These are phyloP conservation scores for Nicotiana noctiflora DNA, from an alignment of 257 asterid species.

Conservation along the genomic window DNA sequence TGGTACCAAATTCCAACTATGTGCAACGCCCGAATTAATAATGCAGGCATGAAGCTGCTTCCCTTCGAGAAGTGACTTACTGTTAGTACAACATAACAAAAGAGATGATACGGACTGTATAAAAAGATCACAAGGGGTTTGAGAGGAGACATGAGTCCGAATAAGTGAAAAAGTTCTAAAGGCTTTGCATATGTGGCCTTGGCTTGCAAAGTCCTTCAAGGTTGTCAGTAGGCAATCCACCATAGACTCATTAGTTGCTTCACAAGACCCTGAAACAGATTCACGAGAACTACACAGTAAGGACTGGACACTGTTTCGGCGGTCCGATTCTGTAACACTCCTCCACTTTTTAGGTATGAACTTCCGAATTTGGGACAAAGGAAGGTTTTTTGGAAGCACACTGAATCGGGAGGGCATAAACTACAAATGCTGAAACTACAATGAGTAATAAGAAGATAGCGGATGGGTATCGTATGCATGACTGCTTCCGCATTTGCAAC, in stretches of 20 bases:
- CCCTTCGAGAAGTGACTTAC: conserved; percentile 47
- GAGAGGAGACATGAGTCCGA: conserved; percentile 35
- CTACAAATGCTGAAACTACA: conserved; percentile 8
- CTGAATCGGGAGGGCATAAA: conserved; percentile 38
- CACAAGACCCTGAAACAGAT: conserved; percentile 16
- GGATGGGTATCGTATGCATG: conserved; percentile 23
- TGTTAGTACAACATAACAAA: conserved; percentile 47
- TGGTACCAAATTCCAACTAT: conserved; percentile 41
- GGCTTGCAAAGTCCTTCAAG: conserved; percentile 50
- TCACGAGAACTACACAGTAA: conserved; percentile 1
- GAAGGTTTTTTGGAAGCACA: conserved; percentile 34
- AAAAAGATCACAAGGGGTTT: conserved; percentile 32
- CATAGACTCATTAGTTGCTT: conserved; percentile 30
- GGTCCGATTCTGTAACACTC: conserved; percentile 17
- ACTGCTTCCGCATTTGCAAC: conserved; percentile 24
- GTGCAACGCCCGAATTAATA: conserved; percentile 52
- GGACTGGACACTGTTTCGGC: conserved; percentile 10
- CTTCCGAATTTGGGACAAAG: conserved; percentile 34
- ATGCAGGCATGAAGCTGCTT: conserved; percentile 67
- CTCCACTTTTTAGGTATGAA: conserved; percentile 55
- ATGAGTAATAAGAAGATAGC: conserved; percentile 20
- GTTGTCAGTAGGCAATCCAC: conserved; percentile 44
- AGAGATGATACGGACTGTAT: conserved; percentile 51
- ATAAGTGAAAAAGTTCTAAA: conserved; percentile 44
- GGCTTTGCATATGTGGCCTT: conserved; percentile 59